These are phyloP conservation scores for Paramecium biaurelia DNA, from an alignment of 73 alveolate species.

Conservation along the genomic window DNA sequence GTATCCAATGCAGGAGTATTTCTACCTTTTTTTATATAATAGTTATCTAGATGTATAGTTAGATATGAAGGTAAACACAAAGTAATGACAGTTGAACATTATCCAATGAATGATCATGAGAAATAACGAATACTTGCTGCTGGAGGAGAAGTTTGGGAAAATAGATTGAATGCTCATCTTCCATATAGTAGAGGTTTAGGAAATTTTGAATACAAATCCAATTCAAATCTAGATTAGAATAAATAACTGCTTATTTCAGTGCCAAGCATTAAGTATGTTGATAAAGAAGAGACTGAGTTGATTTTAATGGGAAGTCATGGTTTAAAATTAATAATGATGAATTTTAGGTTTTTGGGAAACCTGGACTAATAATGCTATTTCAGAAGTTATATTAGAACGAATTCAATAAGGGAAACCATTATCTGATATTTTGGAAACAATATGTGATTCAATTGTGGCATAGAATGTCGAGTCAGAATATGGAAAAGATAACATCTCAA, in stretches of 20 bases:
- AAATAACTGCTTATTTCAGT: neutral
- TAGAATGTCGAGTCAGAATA: neutral
- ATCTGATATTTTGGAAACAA: neutral
- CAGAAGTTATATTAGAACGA: neutral
- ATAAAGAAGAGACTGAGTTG: neutral
- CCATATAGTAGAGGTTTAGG: slow-evolving; percentile 20
- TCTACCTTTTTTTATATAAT: too few relatives aligned
- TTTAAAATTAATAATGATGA: neutral
- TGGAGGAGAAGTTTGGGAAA: slow-evolving; percentile 51
- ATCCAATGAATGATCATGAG: neutral
- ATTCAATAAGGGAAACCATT: neutral
- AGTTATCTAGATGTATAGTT: neutral
- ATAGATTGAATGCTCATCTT: slow-evolving; percentile 44
- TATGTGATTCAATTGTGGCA: neutral
- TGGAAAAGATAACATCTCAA: slow-evolving; percentile 27
- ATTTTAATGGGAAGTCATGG: slow-evolving; percentile 47
- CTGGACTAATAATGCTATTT: neutral
- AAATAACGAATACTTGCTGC: slow-evolving; percentile 1
- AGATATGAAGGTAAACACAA: neutral
- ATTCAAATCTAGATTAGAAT: neutral
- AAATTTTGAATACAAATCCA: neutral
- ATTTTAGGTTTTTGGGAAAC: slow-evolving; percentile 7
- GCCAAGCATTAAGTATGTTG: slow-evolving; percentile 22
- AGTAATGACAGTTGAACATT: slow-evolving; percentile 50
- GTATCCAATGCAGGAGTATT: neutral